These are phyloP conservation scores for Vigna nakashimae DNA, from an alignment of 306 rosid species.

Conservation along the genomic window DNA sequence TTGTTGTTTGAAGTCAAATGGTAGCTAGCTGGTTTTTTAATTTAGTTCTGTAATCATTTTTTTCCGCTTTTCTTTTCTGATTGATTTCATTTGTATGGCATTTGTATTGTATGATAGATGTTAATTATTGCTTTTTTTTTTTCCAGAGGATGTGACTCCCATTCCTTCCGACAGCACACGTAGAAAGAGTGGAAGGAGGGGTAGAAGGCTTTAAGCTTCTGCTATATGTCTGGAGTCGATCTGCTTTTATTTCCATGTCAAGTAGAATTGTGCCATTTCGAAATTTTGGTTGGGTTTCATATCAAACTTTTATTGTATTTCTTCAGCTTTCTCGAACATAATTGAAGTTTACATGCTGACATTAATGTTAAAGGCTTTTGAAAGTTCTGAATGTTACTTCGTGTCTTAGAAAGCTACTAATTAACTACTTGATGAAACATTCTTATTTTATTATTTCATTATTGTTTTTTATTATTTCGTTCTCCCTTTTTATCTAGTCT, in stretches of 20 bases:
- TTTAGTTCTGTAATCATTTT: neutral
- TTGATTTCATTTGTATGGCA: neutral
- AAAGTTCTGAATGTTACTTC: conserved; percentile 22
- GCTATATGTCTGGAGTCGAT: conserved; percentile 11
- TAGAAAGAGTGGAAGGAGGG: conserved; percentile 95
- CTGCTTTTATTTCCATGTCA: conserved; percentile 33
- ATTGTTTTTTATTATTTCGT: too few species aligned
- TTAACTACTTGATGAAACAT: too few species aligned
- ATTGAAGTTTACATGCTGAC: conserved; percentile 24
- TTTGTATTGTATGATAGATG: neutral
- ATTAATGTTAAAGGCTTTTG: neutral
- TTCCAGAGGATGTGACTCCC: conserved; percentile 90
- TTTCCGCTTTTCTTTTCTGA: neutral
- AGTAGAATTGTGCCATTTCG: conserved; percentile 28
- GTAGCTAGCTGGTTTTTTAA: neutral
- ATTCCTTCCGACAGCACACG: conserved; percentile 94
- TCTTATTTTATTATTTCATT: too few species aligned
- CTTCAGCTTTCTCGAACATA: conserved; percentile 24
- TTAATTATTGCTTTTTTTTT: neutral
- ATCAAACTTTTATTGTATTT: conserved; percentile 25
- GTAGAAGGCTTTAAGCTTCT: conserved; percentile 72
- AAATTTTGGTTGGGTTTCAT: conserved; percentile 40
- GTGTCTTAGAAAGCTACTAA: too few species aligned
- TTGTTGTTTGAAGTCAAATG: neutral
- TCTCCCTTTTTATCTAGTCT: too few species aligned